Base-by-base conservation (phyloP, 306 rosid genomes). In the Acmispon strigosus region DNA sequence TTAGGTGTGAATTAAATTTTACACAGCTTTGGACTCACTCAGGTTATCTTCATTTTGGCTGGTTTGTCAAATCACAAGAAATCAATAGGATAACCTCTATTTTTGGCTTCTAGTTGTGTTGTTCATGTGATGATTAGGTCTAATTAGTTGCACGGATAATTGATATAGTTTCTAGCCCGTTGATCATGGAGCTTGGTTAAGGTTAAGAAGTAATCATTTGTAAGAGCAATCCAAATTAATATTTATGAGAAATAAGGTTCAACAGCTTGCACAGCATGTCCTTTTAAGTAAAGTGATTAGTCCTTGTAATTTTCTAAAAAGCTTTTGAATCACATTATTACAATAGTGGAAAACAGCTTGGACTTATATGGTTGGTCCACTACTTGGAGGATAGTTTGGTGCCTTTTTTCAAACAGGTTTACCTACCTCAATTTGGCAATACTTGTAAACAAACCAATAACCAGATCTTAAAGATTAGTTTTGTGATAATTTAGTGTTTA, bases 401-500 rank as follows among this genome's bases (percentile, higher is more conserved):
- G 66, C 73, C 79, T 4, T 29, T 73, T 66, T 48, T 48, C 66
- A 14, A 2, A 47, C 12, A 32, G 34, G 61, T 62, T 19, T 10
- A 64, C 68, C 74, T 17, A 51, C 71, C 75, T n/a, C 14, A 51
- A 48, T 42, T 32, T 66, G 60, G 18, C 52, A 76, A 43, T 41
- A 57, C 70, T 14, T 14, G 29, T 24, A 17, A 44, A 43, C 10
- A 15, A 6, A 18, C 36, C 27, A 66, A 43, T 48, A 64, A 24
- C 43, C 45, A 18, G 22, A 39, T 37, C 17, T 15, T 76, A 56
- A 48, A 19, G 5, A 12, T 13, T 66, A 47, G 47, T 66, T 73
- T 27, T 74, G 37, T 53, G 37, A 53, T 49, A 8, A 73, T 19
- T 19, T 22, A 22, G 24, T 22, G 24, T 22, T 22, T 22, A 22